Conservation (phyloP, 1,284 basidiomycete genomes). For the Puccinia polysora region DNA sequence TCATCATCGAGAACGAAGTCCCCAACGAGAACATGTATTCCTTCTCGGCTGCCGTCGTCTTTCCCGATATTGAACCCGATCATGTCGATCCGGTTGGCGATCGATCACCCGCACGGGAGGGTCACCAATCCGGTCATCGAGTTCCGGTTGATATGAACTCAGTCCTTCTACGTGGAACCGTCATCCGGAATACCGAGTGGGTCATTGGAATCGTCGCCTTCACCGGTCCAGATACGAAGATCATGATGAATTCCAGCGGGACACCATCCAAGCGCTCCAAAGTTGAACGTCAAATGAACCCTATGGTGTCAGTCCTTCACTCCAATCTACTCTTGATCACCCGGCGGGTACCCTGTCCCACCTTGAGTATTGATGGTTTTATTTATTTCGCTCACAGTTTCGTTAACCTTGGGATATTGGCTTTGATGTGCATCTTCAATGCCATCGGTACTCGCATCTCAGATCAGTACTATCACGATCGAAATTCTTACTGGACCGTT, state of each 20-base stretch:
- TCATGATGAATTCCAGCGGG: conserved; percentile 85
- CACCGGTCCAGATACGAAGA: conserved; percentile 90
- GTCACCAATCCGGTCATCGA: conserved; percentile 10
- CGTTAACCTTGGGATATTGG: conserved; percentile 75
- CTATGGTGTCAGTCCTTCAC: conserved; percentile 70
- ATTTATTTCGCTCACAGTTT: conserved; percentile 57
- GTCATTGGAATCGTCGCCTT: conserved; percentile 84
- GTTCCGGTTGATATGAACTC: conserved; percentile 75
- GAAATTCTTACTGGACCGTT: conserved; percentile 75
- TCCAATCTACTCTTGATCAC: too few species aligned
- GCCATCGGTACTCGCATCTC: conserved; percentile 77
- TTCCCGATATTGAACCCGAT: conserved; percentile 54
- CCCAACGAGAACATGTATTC: conserved; percentile 93
- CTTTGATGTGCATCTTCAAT: conserved; percentile 73
- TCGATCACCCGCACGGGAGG: conserved; percentile 56
- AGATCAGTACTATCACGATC: conserved; percentile 67
- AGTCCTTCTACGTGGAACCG: conserved; percentile 78
- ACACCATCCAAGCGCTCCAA: conserved; percentile 89
- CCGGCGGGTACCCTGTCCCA: too few species aligned
- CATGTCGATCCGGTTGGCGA: conserved; percentile 47
- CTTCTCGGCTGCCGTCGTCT: conserved; percentile 72
- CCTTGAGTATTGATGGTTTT: too few species aligned
- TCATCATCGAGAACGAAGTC: conserved; percentile 76
- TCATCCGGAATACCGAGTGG: conserved; percentile 88
- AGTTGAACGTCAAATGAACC: conserved; percentile 94